phyloP scores from a whole-genome alignment of 495 filamentous ascomycete species.

The Annulohypoxylon moriforme region DNA sequence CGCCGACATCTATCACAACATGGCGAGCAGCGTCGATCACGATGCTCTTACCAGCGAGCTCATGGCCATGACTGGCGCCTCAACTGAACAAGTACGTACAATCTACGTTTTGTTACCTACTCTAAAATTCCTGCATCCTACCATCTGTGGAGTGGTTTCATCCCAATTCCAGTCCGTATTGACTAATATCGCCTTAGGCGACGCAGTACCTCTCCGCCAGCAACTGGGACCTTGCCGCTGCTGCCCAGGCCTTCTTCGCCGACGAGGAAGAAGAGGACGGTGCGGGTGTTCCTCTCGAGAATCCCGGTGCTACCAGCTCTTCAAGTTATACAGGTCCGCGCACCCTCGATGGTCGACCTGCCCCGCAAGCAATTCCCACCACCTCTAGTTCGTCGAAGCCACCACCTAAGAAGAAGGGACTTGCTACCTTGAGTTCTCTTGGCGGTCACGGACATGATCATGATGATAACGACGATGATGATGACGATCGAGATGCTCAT shows the following conservation, averaged over 20 bases:
- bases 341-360: conserved; percentile 66
- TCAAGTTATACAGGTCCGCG: conserved; percentile 63
- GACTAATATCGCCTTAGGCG: conserved; percentile 64
- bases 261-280: conserved; percentile 71
- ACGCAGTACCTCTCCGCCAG: conserved; percentile 73
- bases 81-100: conserved; percentile 70
- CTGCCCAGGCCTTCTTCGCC: conserved; percentile 75
- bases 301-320: neutral
- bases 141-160: neutral
- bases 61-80: conserved; percentile 74
- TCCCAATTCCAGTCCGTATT: neutral
- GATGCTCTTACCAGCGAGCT: conserved; percentile 80
- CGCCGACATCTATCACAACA: conserved; percentile 47
- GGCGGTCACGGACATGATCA: conserved; percentile 56
- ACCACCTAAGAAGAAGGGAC: conserved; percentile 60
- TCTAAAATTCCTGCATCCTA: neutral
- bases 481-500: conserved; percentile 69
- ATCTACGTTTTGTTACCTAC: neutral
- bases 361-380: conserved; percentile 56
- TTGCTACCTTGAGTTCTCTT: conserved; percentile 69
- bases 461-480: conserved; percentile 66
- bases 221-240: conserved; percentile 75
- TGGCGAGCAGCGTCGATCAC: conserved; percentile 63
- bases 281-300: conserved; percentile 48
- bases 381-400: conserved; percentile 54